Evolutionary conservation across 345 rosid genomes (phyloP).

Genomic region (Aegle marmelos): DNA sequence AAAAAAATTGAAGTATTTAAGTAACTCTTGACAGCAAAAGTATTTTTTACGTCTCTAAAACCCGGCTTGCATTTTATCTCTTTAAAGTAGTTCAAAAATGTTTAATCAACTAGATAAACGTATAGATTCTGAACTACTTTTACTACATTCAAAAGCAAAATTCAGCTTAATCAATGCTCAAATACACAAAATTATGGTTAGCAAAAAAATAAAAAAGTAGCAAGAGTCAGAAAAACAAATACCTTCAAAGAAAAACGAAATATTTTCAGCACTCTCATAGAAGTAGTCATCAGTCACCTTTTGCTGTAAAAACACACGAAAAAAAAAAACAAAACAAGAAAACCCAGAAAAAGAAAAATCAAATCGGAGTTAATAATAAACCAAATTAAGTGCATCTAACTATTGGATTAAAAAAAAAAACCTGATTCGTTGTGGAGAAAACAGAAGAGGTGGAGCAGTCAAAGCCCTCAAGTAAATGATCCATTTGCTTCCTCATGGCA

Average conservation of each 20-base stretch:
- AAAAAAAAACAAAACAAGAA: neutral
- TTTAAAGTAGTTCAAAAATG: neutral
- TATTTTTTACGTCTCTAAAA: neutral
- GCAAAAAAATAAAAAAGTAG: neutral
- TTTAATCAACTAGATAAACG: neutral
- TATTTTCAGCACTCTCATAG: constrained; percentile 80
- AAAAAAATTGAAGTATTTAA: too few species aligned
- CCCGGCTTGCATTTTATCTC: neutral
- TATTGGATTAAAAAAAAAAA: neutral
- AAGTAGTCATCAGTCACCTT: constrained; percentile 67
- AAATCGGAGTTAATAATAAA: neutral
- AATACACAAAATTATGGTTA: neutral
- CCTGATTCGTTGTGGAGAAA: constrained; percentile 93
- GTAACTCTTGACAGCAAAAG: neutral
- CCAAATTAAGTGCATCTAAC: neutral
- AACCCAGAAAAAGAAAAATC: neutral
- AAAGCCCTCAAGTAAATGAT: constrained; percentile 52
- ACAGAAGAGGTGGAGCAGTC: constrained; percentile 64
- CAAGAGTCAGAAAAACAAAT: neutral
- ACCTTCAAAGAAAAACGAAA: constrained; percentile 98
- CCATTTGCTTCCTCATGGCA: constrained; percentile 69
- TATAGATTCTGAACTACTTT: neutral
- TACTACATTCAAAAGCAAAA: neutral
- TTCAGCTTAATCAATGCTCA: neutral
- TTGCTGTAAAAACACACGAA: constrained; percentile 33